Percentiles rank a stretch among this genome's conserved stretches.
Evolutionary conservation across 225 moss, liverwort and hornwort genomes (phyloP).

Genomic region (Sphagnum tenellum): DNA sequence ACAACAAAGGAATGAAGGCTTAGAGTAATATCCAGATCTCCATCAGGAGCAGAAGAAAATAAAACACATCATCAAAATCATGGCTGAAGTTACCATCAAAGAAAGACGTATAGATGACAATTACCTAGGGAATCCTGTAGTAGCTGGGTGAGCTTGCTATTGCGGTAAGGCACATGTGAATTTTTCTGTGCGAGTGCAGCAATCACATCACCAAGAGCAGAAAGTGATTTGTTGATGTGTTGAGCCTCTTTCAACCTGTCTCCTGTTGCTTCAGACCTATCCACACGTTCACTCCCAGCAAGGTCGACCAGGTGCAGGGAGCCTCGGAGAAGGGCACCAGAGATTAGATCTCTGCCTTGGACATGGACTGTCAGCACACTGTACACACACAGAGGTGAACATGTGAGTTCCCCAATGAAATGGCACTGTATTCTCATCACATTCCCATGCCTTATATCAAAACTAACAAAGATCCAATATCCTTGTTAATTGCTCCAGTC

Average conservation of each 20-base stretch:
- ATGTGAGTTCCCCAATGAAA: too few relatives aligned
- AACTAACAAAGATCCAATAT: too few relatives aligned
- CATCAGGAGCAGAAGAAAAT: too few relatives aligned
- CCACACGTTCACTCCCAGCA: constrained; percentile 89
- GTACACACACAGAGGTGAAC: not conserved
- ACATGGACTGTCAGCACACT: constrained; percentile 92
- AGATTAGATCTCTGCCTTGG: constrained; percentile 74
- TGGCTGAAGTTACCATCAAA: too few relatives aligned
- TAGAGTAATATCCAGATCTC: too few relatives aligned
- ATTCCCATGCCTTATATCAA: too few relatives aligned
- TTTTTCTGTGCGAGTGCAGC: constrained; percentile 82
- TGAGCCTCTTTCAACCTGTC: constrained; percentile 92
- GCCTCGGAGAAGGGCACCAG: constrained; percentile 70
- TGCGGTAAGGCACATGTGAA: constrained; percentile 77
- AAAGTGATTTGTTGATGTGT: constrained; percentile 91
- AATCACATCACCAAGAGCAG: constrained; percentile 90
- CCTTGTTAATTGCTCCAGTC: too few relatives aligned
- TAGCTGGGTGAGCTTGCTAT: constrained; percentile 88
- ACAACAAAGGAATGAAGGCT: too few relatives aligned
- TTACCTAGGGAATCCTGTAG: constrained; percentile 87
- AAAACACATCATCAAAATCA: too few relatives aligned
- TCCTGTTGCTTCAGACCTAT: constrained; percentile 89
- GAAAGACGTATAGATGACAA: too few relatives aligned
- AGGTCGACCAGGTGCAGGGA: constrained; percentile 90
- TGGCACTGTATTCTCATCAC: too few relatives aligned